Evolutionary conservation across 2,329 filamentous ascomycete genomes (phyloP).

Genomic region (Fusarium nurragi): DNA sequence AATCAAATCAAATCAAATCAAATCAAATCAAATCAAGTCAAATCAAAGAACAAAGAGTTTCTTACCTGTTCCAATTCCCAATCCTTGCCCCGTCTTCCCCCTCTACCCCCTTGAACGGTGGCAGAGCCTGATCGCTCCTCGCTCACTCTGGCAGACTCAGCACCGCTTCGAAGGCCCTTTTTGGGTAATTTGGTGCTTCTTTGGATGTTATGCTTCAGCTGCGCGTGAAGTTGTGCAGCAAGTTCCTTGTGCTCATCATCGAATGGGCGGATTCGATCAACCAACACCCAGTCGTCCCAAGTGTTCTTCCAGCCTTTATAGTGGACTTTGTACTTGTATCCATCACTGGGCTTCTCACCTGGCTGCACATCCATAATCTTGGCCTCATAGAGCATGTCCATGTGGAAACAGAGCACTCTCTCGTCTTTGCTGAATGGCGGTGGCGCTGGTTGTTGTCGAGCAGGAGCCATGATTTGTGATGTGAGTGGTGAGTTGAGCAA

Average conservation of each 20-base stretch:
- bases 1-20: constrained; percentile 1
- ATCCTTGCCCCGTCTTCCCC: constrained; percentile 79
- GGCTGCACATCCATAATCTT: constrained; percentile 85
- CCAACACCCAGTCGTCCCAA: constrained; percentile 98
- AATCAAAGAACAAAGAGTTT: constrained; percentile 7
- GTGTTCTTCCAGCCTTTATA: constrained; percentile 99
- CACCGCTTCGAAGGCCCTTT: constrained; percentile 54
- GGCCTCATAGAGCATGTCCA: constrained; percentile 96
- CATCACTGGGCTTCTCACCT: constrained; percentile 73
- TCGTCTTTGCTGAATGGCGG: constrained; percentile 79
- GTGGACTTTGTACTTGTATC: constrained; percentile 90
- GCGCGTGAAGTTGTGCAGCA: constrained; percentile 75
- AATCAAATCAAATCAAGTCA: neutral
- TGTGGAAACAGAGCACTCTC: constrained; percentile 95
- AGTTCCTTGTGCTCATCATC: constrained; percentile 95
- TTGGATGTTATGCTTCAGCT: constrained; percentile 69
- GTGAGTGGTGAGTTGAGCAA: constrained; percentile 19
- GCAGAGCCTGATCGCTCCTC: constrained; percentile 75
- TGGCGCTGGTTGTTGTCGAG: constrained; percentile 56
- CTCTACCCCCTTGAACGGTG: constrained; percentile 69
- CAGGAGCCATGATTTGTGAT: constrained; percentile 52
- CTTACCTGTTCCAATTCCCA: constrained; percentile 84
- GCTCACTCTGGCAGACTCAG: constrained; percentile 71
- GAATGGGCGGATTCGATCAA: constrained; percentile 92
- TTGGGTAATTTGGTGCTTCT: constrained; percentile 64